Evolutionary conservation across 768 basidiomycete species (phyloP).

Genomic region (Mycena alexandri): DNA sequence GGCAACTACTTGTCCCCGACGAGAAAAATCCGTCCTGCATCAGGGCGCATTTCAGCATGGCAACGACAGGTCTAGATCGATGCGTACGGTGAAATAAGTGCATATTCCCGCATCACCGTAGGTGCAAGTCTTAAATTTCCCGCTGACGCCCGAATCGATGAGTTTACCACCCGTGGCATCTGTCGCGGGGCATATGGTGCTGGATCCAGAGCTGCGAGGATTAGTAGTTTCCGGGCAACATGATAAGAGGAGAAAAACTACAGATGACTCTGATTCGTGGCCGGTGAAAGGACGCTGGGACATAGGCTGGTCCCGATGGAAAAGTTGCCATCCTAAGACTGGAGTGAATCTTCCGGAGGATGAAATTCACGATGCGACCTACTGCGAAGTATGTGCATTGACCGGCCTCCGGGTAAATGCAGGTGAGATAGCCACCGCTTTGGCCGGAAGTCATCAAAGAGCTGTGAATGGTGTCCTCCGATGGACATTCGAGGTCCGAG

Average conservation of each 20-base stretch:
- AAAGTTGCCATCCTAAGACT: no score
- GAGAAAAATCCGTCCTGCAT: constrained; percentile 12
- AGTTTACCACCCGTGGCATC: constrained; percentile 9
- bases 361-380: no score
- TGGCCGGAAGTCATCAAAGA: background rate
- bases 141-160: constrained; percentile 5
- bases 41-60: background rate
- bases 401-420: no score
- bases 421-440: background rate
- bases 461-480: background rate
- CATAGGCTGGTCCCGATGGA: no score
- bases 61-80: background rate
- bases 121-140: constrained; percentile 9
- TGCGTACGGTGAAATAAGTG: background rate
- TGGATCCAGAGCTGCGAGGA: background rate
- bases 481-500: background rate
- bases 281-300: no score
- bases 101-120: background rate
- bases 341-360: no score
- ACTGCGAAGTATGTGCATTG: no score
- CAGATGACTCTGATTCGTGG: no score
- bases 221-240: background rate
- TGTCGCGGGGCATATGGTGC: constrained; percentile 3
- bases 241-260: background rate
- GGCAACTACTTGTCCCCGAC: constrained; percentile 10